phyloP scores from a whole-genome alignment of 176 grass and related monocot genomes.

The Oryza nivara region DNA sequence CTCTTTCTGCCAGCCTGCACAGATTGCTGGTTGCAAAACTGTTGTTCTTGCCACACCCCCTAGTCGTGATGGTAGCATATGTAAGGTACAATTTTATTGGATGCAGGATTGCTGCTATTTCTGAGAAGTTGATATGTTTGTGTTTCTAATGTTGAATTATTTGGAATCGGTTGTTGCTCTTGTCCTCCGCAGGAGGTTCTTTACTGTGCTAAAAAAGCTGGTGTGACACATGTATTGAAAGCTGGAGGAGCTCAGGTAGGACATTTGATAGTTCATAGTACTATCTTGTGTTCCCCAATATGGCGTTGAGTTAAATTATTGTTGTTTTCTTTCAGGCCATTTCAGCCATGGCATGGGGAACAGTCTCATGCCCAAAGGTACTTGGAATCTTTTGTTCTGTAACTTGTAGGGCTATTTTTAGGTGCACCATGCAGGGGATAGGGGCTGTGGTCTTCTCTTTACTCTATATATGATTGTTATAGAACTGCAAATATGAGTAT shows the following conservation, averaged over 20 bases:
- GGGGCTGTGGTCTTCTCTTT: neutral
- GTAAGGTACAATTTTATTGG: slow-evolving; percentile 68
- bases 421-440: neutral
- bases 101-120: slow-evolving; percentile 5
- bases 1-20: slow-evolving; percentile 71
- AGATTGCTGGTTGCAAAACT: slow-evolving; percentile 93
- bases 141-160: slow-evolving; percentile 10
- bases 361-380: slow-evolving; percentile 90
- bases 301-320: slow-evolving; percentile 23
- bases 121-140: neutral
- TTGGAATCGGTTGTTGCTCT: neutral
- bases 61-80: slow-evolving; percentile 79
- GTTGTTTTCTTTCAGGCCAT: slow-evolving; percentile 64
- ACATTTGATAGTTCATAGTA: neutral
- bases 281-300: neutral
- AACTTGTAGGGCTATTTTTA: neutral
- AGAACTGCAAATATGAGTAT: slow-evolving; percentile 17
- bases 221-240: slow-evolving; percentile 94
- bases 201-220: slow-evolving; percentile 97
- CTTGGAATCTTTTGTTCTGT: slow-evolving; percentile 11
- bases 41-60: slow-evolving; percentile 94
- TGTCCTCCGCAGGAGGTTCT: slow-evolving; percentile 75
- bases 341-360: slow-evolving; percentile 97
- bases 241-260: slow-evolving; percentile 93
- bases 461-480: slow-evolving; percentile 18